phyloP scores from a whole-genome alignment of 148 eudicot genomes.

The Beta vulgaris region DNA sequence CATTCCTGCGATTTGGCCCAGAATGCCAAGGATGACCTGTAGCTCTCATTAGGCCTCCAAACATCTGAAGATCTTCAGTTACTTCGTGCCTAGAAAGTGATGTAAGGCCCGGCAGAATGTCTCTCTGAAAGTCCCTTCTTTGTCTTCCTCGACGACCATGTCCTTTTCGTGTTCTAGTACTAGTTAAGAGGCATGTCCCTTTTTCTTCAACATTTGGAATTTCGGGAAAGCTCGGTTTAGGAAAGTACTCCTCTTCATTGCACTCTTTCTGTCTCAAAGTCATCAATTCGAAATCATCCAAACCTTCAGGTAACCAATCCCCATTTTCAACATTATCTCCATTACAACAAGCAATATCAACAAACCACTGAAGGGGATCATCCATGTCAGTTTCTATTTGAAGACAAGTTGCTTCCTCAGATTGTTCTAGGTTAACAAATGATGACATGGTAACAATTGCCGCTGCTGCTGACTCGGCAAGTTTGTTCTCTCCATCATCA shows the following conservation, averaged over 20 bases:
- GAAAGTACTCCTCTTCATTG: slow-evolving; percentile 69
- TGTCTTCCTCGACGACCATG: slow-evolving; percentile 79
- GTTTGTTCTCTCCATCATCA: slow-evolving; percentile 26
- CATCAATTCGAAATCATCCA: slow-evolving; percentile 72
- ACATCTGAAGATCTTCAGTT: slow-evolving; percentile 85
- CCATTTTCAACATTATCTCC: slow-evolving; percentile 25
- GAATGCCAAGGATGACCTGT: slow-evolving; percentile 76
- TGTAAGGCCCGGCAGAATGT: slow-evolving; percentile 82
- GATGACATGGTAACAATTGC: slow-evolving; percentile 65
- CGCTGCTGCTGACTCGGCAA: slow-evolving; percentile 54
- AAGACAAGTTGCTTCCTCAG: slow-evolving; percentile 14
- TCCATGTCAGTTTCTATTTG: slow-evolving; percentile 31
- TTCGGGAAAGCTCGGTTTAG: slow-evolving; percentile 57
- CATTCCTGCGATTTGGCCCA: slow-evolving; percentile 49
- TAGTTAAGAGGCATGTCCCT: slow-evolving; percentile 26
- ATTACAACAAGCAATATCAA: slow-evolving; percentile 39
- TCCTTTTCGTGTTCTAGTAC: slow-evolving; percentile 51
- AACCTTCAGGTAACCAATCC: slow-evolving; percentile 27
- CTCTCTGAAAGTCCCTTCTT: slow-evolving; percentile 78
- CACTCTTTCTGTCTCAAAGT: slow-evolving; percentile 55
- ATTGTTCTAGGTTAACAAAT: slow-evolving; percentile 18
- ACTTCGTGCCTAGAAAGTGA: slow-evolving; percentile 85
- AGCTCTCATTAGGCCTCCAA: slow-evolving; percentile 85
- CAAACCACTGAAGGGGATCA: slow-evolving; percentile 60
- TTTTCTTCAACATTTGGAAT: slow-evolving; percentile 38